Evolutionary conservation across 1,139 yeast genomes (phyloP).

Genomic region (Suhomyces atakaporum): DNA sequence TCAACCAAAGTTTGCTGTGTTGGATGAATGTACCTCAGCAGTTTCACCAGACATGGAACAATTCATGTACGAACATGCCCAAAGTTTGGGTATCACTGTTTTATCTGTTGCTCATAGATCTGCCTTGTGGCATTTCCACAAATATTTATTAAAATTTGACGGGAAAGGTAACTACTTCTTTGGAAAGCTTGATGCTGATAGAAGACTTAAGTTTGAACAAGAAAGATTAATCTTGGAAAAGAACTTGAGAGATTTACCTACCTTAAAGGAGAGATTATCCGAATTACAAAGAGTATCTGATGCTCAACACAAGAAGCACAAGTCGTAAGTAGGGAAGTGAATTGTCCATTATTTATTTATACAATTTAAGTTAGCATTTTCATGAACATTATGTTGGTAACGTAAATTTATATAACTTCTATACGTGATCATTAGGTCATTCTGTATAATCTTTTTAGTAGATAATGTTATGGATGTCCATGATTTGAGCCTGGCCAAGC

Average conservation of each 20-base stretch:
- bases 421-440: neutral
- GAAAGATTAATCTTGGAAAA: slow-evolving; percentile 68
- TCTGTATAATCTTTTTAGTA: slow-evolving; percentile 1
- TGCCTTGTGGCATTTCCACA: slow-evolving; percentile 91
- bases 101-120: slow-evolving; percentile 92
- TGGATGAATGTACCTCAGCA: slow-evolving; percentile 95
- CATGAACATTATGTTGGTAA: too few species aligned
- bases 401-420: neutral
- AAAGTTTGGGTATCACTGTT: slow-evolving; percentile 74
- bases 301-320: slow-evolving; percentile 36
- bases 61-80: slow-evolving; percentile 85
- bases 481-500: slow-evolving; percentile 75
- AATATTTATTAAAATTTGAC: slow-evolving; percentile 77
- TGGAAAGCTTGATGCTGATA: slow-evolving; percentile 67
- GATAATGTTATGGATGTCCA: slow-evolving; percentile 65
- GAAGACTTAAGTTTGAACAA: slow-evolving; percentile 68
- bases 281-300: slow-evolving; percentile 57
- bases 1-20: slow-evolving; percentile 86
- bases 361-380: too few species aligned
- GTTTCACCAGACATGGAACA: slow-evolving; percentile 91
- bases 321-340: too few species aligned
- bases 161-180: slow-evolving; percentile 79
- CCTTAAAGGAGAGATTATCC: slow-evolving; percentile 60
- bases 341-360: too few species aligned
- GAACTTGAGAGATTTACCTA: slow-evolving; percentile 65